Conservation (phyloP, 371 early-diverging fungal genomes). For the Massospora cicadina region DNA sequence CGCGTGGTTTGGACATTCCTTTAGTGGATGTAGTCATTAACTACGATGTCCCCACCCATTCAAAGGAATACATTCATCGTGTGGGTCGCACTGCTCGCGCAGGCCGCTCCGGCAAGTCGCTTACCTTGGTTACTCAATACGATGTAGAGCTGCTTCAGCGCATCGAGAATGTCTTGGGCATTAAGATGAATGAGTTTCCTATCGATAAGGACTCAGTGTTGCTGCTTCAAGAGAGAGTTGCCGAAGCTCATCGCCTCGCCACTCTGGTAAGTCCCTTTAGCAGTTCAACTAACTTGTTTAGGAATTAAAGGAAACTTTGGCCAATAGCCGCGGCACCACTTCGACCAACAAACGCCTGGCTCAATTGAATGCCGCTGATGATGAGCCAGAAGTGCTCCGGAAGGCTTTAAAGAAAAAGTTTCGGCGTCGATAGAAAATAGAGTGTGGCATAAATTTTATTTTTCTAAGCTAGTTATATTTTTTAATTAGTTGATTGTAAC, state of each 20-base stretch:
- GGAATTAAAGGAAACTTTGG: background rate
- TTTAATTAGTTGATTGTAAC: too few species aligned
- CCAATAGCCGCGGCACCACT: background rate
- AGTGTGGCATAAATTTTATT: too few species aligned
- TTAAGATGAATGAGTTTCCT: constrained; percentile 70
- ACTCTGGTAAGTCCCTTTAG: constrained; percentile 13
- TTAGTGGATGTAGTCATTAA: constrained; percentile 88
- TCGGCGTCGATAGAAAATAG: background rate
- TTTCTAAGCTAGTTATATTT: too few species aligned
- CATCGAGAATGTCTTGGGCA: constrained; percentile 74
- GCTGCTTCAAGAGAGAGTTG: constrained; percentile 81
- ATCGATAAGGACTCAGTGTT: constrained; percentile 66
- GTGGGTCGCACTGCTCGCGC: constrained; percentile 96
- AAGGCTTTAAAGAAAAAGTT: background rate
- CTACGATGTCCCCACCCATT: constrained; percentile 87
- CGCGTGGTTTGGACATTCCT: constrained; percentile 95
- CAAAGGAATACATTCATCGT: constrained; percentile 93
- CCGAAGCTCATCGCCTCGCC: constrained; percentile 77
- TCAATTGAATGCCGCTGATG: background rate
- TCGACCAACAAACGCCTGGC: background rate
- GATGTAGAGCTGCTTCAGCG: constrained; percentile 88
- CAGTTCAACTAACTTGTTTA: background rate
- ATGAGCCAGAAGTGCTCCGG: background rate
- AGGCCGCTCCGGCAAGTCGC: constrained; percentile 77
- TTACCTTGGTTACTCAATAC: constrained; percentile 95